Evolutionary conservation across 768 basidiomycete species (phyloP).

Genomic region (Neoboletus subvelutipes): DNA sequence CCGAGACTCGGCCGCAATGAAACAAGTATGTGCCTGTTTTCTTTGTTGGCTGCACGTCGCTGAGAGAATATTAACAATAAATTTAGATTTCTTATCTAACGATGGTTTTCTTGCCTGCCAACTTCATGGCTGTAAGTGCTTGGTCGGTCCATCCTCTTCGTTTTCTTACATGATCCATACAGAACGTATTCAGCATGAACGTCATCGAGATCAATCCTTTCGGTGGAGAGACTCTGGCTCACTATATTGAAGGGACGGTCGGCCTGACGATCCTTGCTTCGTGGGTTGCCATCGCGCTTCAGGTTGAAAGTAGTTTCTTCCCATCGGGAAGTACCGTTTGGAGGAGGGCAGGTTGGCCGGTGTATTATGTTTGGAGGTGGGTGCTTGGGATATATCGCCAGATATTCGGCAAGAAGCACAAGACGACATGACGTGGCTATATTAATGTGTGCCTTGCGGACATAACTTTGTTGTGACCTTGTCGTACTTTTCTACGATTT

Average conservation of each 20-base stretch:
- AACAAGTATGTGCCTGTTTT: constrained; percentile 24
- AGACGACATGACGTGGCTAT: constrained; percentile 5
- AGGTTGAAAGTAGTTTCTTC: constrained; percentile 32
- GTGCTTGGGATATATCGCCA: background rate
- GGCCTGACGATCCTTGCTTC: constrained; percentile 48
- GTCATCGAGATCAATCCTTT: constrained; percentile 39
- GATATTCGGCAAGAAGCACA: background rate
- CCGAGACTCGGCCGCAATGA: constrained; percentile 42
- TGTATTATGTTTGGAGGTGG: constrained; percentile 2
- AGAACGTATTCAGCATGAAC: constrained; percentile 62
- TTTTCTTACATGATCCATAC: constrained; percentile 4
- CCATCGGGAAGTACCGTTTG: constrained; percentile 10
- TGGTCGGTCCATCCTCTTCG: background rate
- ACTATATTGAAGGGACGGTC: constrained; percentile 43
- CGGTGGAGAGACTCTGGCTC: constrained; percentile 31
- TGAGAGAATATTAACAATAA: background rate
- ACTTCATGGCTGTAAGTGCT: constrained; percentile 38
- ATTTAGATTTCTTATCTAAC: constrained; percentile 48
- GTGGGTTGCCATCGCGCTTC: constrained; percentile 59
- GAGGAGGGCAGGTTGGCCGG: constrained; percentile 25
- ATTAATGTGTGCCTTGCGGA: background rate
- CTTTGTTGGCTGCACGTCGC: constrained; percentile 25
- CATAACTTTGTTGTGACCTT: background rate
- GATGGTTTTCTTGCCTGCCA: constrained; percentile 60
- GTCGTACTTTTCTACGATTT: background rate